These are phyloP conservation scores for Juglanconis sp. DNA, from an alignment of 2,329 filamentous ascomycete genomes.

Conservation along the genomic window DNA sequence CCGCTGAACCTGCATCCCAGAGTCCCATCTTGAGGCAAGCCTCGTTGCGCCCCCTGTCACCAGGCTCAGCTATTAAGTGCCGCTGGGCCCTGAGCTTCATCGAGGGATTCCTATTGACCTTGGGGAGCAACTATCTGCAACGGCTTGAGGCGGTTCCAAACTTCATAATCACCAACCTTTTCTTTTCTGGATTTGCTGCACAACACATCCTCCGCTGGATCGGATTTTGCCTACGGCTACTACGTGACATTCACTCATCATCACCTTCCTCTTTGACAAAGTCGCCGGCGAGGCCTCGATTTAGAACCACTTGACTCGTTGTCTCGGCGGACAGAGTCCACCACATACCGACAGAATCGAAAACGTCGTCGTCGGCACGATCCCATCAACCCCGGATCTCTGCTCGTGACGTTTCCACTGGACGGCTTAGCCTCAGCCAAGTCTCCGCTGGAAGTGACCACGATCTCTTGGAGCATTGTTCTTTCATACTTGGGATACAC, in stretches of 20 bases:
- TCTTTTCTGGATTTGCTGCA: not conserved
- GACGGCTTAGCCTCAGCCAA: not conserved
- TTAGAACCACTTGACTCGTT: not conserved
- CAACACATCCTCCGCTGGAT: conserved; percentile 17
- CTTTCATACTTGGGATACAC: not conserved
- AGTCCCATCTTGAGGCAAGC: conserved; percentile 8
- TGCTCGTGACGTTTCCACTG: not conserved
- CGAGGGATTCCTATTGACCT: not conserved
- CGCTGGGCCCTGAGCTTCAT: not conserved
- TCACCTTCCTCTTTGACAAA: conserved; percentile 8
- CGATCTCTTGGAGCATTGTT: not conserved
- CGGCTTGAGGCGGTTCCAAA: conserved; percentile 9
- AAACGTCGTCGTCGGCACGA: not conserved
- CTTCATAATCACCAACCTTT: not conserved
- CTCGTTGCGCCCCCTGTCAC: conserved; percentile 5
- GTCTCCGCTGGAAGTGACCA: conserved; percentile 1
- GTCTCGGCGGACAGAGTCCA: not conserved
- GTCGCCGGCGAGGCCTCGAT: not conserved
- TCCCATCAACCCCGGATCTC: not conserved
- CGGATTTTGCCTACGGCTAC: not conserved
- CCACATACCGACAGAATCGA: conserved; percentile 7
- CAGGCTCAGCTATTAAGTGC: conserved; percentile 10
- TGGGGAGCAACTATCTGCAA: conserved; percentile 2
- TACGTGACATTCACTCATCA: not conserved
- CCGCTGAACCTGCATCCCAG: conserved; percentile 7